Evolutionary conservation across 495 filamentous ascomycete genomes (phyloP).

Genomic region (Penicilliopsis zonata): DNA sequence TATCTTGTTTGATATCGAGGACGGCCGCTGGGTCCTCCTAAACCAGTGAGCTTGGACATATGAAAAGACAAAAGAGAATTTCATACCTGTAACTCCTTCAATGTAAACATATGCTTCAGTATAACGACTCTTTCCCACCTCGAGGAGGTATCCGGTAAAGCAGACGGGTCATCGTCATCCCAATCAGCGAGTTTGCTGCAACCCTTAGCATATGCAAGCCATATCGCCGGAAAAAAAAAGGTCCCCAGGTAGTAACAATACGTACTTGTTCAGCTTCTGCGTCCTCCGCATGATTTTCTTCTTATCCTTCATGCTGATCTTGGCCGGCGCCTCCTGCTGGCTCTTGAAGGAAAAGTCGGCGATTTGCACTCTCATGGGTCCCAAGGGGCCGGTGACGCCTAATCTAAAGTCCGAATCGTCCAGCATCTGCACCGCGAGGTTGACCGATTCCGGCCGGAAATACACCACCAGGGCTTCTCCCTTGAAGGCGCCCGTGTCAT

Average conservation of each 20-base stretch:
- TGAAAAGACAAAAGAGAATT: neutral
- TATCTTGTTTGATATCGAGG: conserved; percentile 88
- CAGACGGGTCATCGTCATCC: conserved; percentile 73
- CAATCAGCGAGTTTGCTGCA: conserved; percentile 80
- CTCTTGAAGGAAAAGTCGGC: conserved; percentile 87
- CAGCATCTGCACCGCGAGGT: conserved; percentile 78
- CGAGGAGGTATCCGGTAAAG: conserved; percentile 40
- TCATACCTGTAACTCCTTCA: conserved; percentile 59
- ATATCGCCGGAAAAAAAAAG: neutral
- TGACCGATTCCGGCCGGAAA: conserved; percentile 83
- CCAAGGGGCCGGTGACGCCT: conserved; percentile 36
- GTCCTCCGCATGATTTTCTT: conserved; percentile 81
- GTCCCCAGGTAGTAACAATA: conserved; percentile 1
- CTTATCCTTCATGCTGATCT: conserved; percentile 48
- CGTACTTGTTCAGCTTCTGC: conserved; percentile 65
- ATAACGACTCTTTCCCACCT: conserved; percentile 73
- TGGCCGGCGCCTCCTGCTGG: conserved; percentile 44
- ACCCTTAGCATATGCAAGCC: conserved; percentile 4
- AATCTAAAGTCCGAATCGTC: conserved; percentile 82
- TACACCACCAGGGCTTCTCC: conserved; percentile 90
- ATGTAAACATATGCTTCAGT: conserved; percentile 89
- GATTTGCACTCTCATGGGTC: conserved; percentile 66
- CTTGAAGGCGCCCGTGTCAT: conserved; percentile 75
- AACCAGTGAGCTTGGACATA: neutral
- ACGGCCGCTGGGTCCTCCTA: conserved; percentile 71